A percentile compares a stretch with the other conserved stretches of the same genome.
Evolutionary conservation across 306 rosid species (phyloP).

Genomic region (Clitoria ternatea): DNA sequence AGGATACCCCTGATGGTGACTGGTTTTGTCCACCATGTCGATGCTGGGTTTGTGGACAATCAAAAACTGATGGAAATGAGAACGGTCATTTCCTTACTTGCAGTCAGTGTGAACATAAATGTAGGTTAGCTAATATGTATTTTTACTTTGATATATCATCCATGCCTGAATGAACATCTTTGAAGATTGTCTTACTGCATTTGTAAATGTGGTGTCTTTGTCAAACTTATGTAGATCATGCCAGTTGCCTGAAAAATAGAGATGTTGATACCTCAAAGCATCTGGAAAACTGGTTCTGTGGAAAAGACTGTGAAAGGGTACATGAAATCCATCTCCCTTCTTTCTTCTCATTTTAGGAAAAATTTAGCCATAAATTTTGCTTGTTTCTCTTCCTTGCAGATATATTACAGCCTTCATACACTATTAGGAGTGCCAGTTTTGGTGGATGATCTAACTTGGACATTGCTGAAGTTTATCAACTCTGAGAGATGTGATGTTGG

Average conservation of each 20-base stretch:
- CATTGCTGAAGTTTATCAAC: slow-evolving; percentile 45
- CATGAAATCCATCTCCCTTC: not conserved
- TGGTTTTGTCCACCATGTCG: slow-evolving; percentile 90
- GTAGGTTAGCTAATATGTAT: slow-evolving; percentile 34
- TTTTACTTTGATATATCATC: slow-evolving; percentile 4
- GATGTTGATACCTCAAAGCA: slow-evolving; percentile 8
- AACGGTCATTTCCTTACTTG: slow-evolving; percentile 43
- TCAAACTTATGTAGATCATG: slow-evolving; percentile 59
- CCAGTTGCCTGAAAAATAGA: slow-evolving; percentile 45
- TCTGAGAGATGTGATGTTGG: slow-evolving; percentile 4
- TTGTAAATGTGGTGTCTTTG: slow-evolving; percentile 6
- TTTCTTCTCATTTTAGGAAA: not conserved
- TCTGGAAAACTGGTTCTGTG: slow-evolving; percentile 58
- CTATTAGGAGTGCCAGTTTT: slow-evolving; percentile 48
- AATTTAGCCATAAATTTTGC: not conserved
- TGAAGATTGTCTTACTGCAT: not conserved
- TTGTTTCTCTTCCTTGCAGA: slow-evolving; percentile 41
- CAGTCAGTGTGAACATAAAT: slow-evolving; percentile 72
- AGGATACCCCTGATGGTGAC: slow-evolving; percentile 84
- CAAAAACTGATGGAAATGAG: slow-evolving; percentile 38
- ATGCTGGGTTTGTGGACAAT: slow-evolving; percentile 61
- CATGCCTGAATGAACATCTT: not conserved
- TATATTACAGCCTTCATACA: slow-evolving; percentile 45
- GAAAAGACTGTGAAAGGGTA: slow-evolving; percentile 64
- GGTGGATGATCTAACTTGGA: slow-evolving; percentile 72